A percentile compares a stretch with the other conserved stretches of the same genome.
These are phyloP conservation scores for Populus hybrid DNA, from an alignment of 441 rosid species.

Conservation along the genomic window DNA sequence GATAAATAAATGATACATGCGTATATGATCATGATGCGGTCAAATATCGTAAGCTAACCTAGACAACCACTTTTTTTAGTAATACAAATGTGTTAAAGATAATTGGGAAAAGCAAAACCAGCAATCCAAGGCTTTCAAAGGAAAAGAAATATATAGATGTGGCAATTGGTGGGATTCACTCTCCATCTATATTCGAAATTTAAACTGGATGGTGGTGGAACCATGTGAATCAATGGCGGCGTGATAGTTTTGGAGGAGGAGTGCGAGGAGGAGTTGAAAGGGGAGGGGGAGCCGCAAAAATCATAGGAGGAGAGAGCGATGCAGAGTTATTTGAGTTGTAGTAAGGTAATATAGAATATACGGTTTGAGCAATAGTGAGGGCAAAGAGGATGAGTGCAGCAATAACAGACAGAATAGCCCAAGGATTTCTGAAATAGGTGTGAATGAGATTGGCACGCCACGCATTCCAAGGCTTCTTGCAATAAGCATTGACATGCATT, in stretches of 20 bases:
- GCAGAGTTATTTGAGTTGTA: not conserved
- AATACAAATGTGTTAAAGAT: too few relatives aligned
- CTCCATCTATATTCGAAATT: not conserved
- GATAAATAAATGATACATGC: not conserved
- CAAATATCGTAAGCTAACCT: not conserved
- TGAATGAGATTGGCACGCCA: conserved; percentile 43
- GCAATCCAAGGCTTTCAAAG: not conserved
- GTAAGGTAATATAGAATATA: not conserved
- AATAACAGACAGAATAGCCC: conserved; percentile 37
- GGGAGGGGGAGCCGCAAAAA: not conserved
- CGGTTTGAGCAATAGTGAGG: conserved; percentile 1
- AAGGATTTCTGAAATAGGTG: conserved; percentile 37
- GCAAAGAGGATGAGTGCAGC: conserved; percentile 14
- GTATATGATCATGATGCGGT: not conserved
- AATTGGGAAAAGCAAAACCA: not conserved
- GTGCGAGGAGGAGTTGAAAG: not conserved
- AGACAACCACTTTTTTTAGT: too few relatives aligned
- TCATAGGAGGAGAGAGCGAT: not conserved
- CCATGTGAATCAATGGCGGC: not conserved
- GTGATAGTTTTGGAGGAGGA: not conserved
- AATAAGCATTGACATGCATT: conserved; percentile 26
- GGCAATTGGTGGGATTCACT: not conserved
- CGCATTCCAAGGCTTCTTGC: conserved; percentile 37
- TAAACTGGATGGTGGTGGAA: not conserved
- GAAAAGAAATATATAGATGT: not conserved